These are phyloP conservation scores for Naganishia friedmannii DNA, from an alignment of 768 basidiomycete genomes.

Conservation along the genomic window DNA sequence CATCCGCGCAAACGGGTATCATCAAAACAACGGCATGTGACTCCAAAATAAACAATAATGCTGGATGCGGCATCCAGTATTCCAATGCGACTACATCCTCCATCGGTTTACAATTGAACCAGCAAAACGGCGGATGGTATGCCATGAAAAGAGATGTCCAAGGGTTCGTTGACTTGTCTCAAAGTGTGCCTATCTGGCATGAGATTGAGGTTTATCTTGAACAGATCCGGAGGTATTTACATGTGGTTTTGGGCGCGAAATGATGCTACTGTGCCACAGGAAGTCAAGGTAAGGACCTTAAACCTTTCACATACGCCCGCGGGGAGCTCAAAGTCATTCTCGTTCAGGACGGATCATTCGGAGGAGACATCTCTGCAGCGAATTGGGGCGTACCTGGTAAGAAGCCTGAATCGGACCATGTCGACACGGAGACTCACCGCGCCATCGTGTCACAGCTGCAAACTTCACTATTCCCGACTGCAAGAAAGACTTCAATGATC, in stretches of 20 bases:
- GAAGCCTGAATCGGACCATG: neutral
- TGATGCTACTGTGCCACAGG: conserved; percentile 56
- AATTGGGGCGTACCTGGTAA: conserved; percentile 20
- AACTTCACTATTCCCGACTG: conserved; percentile 48
- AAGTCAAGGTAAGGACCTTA: conserved; percentile 53
- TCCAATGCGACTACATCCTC: conserved; percentile 39
- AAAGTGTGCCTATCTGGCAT: neutral
- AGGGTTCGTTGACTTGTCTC: conserved; percentile 35
- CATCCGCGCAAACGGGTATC: conserved; percentile 39
- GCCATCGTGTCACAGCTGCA: conserved; percentile 28
- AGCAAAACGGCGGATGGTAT: conserved; percentile 62
- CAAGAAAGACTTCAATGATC: conserved; percentile 45
- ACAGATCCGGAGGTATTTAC: conserved; percentile 56
- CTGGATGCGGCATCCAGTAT: conserved; percentile 61
- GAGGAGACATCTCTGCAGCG: conserved; percentile 10
- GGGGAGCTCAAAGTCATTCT: too few relatives aligned
- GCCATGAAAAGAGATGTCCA: conserved; percentile 51
- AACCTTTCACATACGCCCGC: neutral
- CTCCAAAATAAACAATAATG: conserved; percentile 57
- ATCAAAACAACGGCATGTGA: conserved; percentile 40
- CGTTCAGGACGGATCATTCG: conserved; percentile 45
- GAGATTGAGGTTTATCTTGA: neutral
- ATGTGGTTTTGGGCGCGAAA: conserved; percentile 65
- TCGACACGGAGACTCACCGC: neutral
- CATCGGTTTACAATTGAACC: conserved; percentile 39